These are phyloP conservation scores for Phytophthora nicotianae DNA, from an alignment of 352 stramenopile genomes.

Conservation along the genomic window DNA sequence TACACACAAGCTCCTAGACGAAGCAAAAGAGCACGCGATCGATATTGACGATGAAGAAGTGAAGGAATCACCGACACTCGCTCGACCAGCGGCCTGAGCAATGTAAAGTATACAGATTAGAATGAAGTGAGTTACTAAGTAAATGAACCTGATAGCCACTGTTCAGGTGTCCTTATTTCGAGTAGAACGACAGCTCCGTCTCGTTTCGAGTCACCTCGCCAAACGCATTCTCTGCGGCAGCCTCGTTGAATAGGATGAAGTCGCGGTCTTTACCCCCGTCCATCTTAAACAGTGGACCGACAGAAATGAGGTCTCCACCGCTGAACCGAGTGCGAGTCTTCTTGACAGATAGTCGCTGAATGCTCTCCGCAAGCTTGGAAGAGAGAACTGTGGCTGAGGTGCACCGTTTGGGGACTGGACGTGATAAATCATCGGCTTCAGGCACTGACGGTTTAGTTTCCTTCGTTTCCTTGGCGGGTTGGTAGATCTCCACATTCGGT, in stretches of 20 bases:
- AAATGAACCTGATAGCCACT: not conserved
- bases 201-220: constrained; percentile 82
- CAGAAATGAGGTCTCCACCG: constrained; percentile 56
- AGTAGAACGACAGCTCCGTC: constrained; percentile 75
- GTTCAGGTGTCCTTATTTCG: constrained; percentile 44
- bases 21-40: constrained; percentile 28
- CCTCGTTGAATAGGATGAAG: constrained; percentile 86
- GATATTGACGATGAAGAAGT: constrained; percentile 33
- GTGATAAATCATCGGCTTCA: constrained; percentile 27
- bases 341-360: constrained; percentile 40
- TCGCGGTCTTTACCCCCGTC: constrained; percentile 81
- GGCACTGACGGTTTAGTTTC: not conserved
- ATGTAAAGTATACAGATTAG: constrained; percentile 20
- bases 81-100: constrained; percentile 24
- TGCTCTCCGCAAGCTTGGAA: constrained; percentile 35
- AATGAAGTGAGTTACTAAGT: constrained; percentile 4
- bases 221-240: constrained; percentile 70
- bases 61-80: constrained; percentile 15
- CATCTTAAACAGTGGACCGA: constrained; percentile 79
- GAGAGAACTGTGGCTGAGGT: constrained; percentile 33
- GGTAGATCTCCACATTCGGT: constrained; percentile 60
- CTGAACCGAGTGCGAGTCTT: constrained; percentile 41
- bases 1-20: constrained; percentile 39
- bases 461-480: constrained; percentile 10
- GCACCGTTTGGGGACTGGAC: constrained; percentile 24